phyloP scores from a whole-genome alignment of 2,329 filamentous ascomycete species.

The Sordariomycetes sp. region DNA sequence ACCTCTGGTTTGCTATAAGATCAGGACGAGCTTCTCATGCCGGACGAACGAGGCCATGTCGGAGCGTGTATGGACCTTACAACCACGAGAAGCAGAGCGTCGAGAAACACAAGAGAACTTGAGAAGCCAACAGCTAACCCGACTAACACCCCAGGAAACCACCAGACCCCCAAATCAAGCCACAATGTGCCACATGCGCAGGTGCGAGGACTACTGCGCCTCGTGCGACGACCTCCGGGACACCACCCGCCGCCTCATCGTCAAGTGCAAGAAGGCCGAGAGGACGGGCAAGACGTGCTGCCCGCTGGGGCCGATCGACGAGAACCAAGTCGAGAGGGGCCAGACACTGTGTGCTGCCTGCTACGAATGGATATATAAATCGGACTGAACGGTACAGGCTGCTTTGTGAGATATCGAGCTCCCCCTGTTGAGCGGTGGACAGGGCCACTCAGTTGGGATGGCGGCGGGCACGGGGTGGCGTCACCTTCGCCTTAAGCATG shows the following conservation, averaged over 20 bases:
- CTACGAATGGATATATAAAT: background rate
- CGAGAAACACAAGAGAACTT: background rate
- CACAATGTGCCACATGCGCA: background rate
- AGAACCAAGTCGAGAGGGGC: background rate
- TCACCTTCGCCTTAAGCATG: background rate
- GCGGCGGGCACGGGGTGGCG: no score
- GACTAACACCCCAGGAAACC: background rate
- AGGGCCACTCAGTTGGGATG: no score
- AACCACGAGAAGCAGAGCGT: no score
- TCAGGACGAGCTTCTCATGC: no score
- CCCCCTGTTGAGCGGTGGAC: no score
- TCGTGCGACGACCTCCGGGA: background rate
- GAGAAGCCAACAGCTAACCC: background rate
- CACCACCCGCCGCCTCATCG: no score
- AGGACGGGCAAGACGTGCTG: background rate
- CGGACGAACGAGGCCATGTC: no score
- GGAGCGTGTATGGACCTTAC: no score
- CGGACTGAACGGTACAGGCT: background rate
- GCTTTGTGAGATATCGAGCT: no score
- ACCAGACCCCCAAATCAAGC: background rate
- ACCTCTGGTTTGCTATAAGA: no score
- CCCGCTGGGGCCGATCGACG: background rate
- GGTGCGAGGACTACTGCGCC: background rate
- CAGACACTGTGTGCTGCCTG: background rate
- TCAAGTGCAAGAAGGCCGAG: background rate